Conservation (phyloP, 2,329 filamentous ascomycete genomes). For the Aspergillus texensis region DNA sequence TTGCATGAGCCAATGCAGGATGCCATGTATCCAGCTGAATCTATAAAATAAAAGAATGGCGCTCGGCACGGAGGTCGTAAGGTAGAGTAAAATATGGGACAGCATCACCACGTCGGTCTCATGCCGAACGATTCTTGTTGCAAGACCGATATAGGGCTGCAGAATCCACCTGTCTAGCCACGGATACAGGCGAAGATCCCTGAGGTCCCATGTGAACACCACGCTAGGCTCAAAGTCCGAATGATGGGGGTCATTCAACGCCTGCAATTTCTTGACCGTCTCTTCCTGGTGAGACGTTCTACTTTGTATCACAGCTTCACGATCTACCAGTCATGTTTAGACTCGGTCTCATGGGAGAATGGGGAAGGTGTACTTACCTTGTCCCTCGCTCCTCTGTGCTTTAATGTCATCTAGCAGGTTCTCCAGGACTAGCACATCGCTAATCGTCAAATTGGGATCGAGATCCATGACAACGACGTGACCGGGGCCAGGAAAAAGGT, state of each 20-base stretch:
- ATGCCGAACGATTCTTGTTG: constrained; percentile 60
- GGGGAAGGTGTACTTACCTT: background rate
- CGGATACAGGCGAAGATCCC: constrained; percentile 44
- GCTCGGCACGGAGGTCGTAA: constrained; percentile 69
- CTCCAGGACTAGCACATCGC: background rate
- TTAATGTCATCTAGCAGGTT: background rate
- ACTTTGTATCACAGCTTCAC: background rate
- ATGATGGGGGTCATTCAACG: constrained; percentile 53
- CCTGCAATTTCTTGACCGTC: constrained; percentile 49
- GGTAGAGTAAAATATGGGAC: constrained; percentile 74
- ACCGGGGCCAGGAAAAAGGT: background rate
- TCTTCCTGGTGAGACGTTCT: background rate
- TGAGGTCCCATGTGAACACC: constrained; percentile 55
- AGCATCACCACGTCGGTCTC: constrained; percentile 77
- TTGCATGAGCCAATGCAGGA: constrained; percentile 68
- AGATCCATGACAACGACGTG: background rate
- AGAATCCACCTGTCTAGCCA: constrained; percentile 56
- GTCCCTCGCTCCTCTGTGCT: background rate
- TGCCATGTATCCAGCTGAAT: constrained; percentile 69
- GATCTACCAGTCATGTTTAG: background rate
- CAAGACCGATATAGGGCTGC: constrained; percentile 62
- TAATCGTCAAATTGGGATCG: constrained; percentile 1
- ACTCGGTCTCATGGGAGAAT: background rate
- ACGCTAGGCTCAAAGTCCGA: constrained; percentile 59
- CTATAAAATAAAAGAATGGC: constrained; percentile 63